These are phyloP conservation scores for Skeletonema grethae DNA, from an alignment of 108 stramenopile genomes.

Conservation along the genomic window DNA sequence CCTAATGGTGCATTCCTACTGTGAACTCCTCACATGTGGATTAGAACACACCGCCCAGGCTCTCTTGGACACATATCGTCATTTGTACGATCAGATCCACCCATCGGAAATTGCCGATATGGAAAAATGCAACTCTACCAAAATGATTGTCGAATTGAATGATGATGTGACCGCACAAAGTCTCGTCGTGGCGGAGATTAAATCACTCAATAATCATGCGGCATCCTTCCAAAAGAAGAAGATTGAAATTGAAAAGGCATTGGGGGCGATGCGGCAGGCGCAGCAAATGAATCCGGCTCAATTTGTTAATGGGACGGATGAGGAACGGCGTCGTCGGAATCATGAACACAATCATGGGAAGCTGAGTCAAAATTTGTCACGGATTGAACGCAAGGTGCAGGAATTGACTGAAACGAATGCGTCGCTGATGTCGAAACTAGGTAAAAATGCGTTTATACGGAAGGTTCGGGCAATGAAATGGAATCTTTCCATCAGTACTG, in stretches of 20 bases:
- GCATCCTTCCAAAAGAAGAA: slow-evolving; percentile 15
- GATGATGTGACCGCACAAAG: slow-evolving; percentile 33
- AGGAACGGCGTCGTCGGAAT: slow-evolving; percentile 12
- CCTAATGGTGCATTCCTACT: slow-evolving; percentile 86
- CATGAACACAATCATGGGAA: slow-evolving; percentile 19
- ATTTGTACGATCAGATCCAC: slow-evolving; percentile 75
- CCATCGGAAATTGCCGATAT: slow-evolving; percentile 66
- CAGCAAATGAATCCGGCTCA: slow-evolving; percentile 27
- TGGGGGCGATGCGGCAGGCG: slow-evolving; percentile 19
- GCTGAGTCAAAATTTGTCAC: slow-evolving; percentile 22
- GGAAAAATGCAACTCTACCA: slow-evolving; percentile 62
- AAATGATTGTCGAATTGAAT: slow-evolving; percentile 68
- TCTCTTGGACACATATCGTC: slow-evolving; percentile 72
- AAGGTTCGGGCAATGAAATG: slow-evolving; percentile 83
- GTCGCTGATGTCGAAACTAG: slow-evolving; percentile 52
- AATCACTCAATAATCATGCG: slow-evolving; percentile 19
- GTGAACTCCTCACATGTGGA: slow-evolving; percentile 80
- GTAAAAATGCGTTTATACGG: slow-evolving; percentile 74
- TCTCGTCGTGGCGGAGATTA: slow-evolving; percentile 20
- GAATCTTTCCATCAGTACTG: slow-evolving; percentile 72
- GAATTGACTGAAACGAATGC: slow-evolving; percentile 57
- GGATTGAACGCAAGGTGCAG: slow-evolving; percentile 54
- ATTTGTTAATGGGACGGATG: slow-evolving; percentile 14
- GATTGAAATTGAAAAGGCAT: slow-evolving; percentile 20
- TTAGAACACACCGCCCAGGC: slow-evolving; percentile 76